These are phyloP conservation scores for Monosporascus sp. DNA, from an alignment of 2,329 filamentous ascomycete species.

Conservation along the genomic window DNA sequence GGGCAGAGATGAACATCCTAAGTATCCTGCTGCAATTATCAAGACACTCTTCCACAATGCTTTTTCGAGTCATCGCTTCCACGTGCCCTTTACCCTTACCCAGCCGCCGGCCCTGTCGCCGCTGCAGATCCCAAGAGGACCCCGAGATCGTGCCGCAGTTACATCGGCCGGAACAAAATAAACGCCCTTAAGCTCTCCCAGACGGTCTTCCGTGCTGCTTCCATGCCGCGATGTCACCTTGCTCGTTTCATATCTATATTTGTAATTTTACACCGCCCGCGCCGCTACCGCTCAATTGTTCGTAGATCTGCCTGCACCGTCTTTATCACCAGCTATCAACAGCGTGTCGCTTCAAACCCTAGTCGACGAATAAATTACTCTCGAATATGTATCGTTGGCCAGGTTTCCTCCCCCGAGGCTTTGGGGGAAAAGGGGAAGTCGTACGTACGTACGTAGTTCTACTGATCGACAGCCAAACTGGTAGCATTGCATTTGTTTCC, in stretches of 20 bases:
- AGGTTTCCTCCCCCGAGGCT: not conserved
- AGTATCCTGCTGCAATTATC: not conserved
- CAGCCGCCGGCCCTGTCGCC: not conserved
- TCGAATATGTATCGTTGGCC: too few relatives aligned
- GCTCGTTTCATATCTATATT: not conserved
- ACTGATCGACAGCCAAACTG: constrained; percentile 17
- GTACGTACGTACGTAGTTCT: not conserved
- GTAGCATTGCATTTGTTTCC: constrained; percentile 21
- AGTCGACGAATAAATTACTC: not conserved
- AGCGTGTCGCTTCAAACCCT: not conserved
- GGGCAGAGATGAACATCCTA: not conserved
- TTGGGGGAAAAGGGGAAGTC: not conserved
- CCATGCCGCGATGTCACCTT: not conserved
- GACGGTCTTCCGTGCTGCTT: not conserved
- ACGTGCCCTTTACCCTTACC: not conserved
- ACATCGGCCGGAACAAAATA: not conserved
- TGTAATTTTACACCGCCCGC: not conserved
- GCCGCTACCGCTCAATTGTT: not conserved
- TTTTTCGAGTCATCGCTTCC: not conserved
- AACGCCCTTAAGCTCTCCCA: not conserved
- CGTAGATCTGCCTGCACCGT: too few relatives aligned
- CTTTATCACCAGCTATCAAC: not conserved
- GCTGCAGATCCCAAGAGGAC: not conserved
- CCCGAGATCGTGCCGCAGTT: not conserved
- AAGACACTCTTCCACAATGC: not conserved